Percentiles rank a stretch among this genome's conserved stretches.
These are phyloP conservation scores for Neocatenulostroma microsporum DNA, from an alignment of 2,329 filamentous ascomycete species.

Conservation along the genomic window DNA sequence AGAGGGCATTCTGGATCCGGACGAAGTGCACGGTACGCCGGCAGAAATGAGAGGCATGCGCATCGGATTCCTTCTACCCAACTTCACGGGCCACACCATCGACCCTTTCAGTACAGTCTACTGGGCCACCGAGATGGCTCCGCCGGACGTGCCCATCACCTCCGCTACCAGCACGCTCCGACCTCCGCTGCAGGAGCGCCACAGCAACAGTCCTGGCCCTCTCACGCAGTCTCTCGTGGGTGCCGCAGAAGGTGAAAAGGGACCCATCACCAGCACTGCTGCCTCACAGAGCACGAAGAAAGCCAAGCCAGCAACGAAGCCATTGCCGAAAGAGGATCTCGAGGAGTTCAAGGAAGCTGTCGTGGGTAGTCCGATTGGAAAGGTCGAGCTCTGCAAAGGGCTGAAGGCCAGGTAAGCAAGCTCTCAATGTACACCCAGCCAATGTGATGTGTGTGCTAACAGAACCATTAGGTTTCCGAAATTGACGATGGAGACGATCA, in stretches of 20 bases:
- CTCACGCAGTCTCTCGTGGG: slow-evolving; percentile 20
- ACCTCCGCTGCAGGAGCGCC: slow-evolving; percentile 34
- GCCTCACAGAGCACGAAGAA: slow-evolving; percentile 27
- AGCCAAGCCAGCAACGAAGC: slow-evolving; percentile 32
- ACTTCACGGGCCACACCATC: slow-evolving; percentile 48
- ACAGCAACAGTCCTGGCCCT: slow-evolving; percentile 25
- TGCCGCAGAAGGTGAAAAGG: slow-evolving; percentile 25
- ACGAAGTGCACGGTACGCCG: not conserved
- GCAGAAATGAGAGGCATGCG: slow-evolving; percentile 21
- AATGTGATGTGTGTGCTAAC: slow-evolving; percentile 14
- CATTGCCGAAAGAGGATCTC: slow-evolving; percentile 53
- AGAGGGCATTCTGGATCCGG: too few relatives aligned
- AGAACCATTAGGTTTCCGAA: slow-evolving; percentile 54
- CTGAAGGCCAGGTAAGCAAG: slow-evolving; percentile 60
- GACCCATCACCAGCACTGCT: slow-evolving; percentile 27
- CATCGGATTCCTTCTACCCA: slow-evolving; percentile 23
- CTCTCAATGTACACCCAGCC: too few relatives aligned
- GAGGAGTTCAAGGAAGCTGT: slow-evolving; percentile 62
- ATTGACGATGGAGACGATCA: slow-evolving; percentile 61
- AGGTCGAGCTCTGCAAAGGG: slow-evolving; percentile 65
- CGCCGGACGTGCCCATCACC: slow-evolving; percentile 10
- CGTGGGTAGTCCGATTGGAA: slow-evolving; percentile 63
- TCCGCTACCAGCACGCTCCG: slow-evolving; percentile 29
- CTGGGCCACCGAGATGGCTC: slow-evolving; percentile 49
- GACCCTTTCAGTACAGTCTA: slow-evolving; percentile 79